phyloP scores from a whole-genome alignment of 192 early-diverging fungal genomes.

The Podila horticola region DNA sequence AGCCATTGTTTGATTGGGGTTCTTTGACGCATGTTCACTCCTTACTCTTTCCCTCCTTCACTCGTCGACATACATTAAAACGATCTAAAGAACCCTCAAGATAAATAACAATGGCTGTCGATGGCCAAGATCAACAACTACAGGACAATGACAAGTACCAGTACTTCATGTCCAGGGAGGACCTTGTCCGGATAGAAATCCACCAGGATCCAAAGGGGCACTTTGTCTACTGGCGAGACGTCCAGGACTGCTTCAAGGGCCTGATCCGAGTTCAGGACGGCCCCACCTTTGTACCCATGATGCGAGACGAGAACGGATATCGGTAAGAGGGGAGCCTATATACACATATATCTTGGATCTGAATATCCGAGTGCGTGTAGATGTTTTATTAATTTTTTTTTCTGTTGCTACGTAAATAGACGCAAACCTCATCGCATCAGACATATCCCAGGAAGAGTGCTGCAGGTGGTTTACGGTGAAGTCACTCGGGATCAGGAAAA shows the following conservation, averaged over 20 bases:
- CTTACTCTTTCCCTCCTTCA: no score
- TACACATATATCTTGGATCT: no score
- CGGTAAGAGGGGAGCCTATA: neutral
- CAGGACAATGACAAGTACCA: slow-evolving; percentile 2
- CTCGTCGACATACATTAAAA: no score
- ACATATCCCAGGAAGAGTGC: neutral
- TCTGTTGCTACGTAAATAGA: neutral
- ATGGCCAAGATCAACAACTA: neutral
- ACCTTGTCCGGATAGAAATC: slow-evolving; percentile 1
- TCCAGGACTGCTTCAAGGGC: slow-evolving; percentile 1
- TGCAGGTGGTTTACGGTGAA: neutral
- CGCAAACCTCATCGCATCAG: slow-evolving; percentile 2
- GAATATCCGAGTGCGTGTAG: no score
- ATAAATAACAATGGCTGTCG: neutral
- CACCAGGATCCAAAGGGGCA: neutral
- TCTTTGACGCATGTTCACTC: no score
- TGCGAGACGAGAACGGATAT: neutral
- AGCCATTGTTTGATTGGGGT: no score
- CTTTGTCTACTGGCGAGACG: neutral
- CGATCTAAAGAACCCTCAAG: no score
- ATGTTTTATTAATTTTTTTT: no score
- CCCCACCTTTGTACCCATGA: neutral
- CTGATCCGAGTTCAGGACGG: neutral
- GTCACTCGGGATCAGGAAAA: neutral
- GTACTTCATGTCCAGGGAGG: neutral